phyloP scores from a whole-genome alignment of 306 rosid genomes.

The cucumber (Cucumis sativus) region DNA sequence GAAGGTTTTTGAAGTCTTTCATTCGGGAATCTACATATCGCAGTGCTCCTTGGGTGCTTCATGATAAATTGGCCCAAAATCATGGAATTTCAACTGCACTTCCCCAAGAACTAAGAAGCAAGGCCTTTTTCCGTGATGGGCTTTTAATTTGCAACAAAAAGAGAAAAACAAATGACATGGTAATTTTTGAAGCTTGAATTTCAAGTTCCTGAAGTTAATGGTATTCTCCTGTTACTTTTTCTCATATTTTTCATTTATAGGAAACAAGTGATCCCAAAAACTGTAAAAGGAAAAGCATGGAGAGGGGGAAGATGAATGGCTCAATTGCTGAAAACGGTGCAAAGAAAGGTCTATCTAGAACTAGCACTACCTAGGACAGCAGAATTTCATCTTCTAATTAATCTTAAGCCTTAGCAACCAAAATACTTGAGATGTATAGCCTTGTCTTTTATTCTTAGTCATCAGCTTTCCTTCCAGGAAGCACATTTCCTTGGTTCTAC shows the following conservation, averaged over 20 bases:
- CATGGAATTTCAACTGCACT: slow-evolving; percentile 63
- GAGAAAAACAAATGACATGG: slow-evolving; percentile 32
- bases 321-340: slow-evolving; percentile 16
- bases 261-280: slow-evolving; percentile 27
- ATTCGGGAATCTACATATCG: slow-evolving; percentile 89
- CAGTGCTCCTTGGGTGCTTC: slow-evolving; percentile 87
- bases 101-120: slow-evolving; percentile 55
- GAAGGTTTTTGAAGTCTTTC: slow-evolving; percentile 63
- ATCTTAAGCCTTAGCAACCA: neutral
- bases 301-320: slow-evolving; percentile 18
- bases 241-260: slow-evolving; percentile 35
- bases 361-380: neutral
- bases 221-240: neutral
- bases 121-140: slow-evolving; percentile 51
- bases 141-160: slow-evolving; percentile 57
- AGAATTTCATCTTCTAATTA: neutral
- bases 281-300: slow-evolving; percentile 35
- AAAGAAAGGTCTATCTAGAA: slow-evolving; percentile 22
- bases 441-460: neutral
- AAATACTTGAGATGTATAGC: neutral
- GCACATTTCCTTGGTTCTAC: neutral
- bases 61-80: slow-evolving; percentile 54
- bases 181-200: slow-evolving; percentile 9
- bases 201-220: slow-evolving; percentile 2
- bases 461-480: neutral